Percentiles rank a stretch among this genome's conserved stretches.
These are phyloP conservation scores for Discostella pseudostelligera DNA, from an alignment of 108 stramenopile genomes.

Conservation along the genomic window DNA sequence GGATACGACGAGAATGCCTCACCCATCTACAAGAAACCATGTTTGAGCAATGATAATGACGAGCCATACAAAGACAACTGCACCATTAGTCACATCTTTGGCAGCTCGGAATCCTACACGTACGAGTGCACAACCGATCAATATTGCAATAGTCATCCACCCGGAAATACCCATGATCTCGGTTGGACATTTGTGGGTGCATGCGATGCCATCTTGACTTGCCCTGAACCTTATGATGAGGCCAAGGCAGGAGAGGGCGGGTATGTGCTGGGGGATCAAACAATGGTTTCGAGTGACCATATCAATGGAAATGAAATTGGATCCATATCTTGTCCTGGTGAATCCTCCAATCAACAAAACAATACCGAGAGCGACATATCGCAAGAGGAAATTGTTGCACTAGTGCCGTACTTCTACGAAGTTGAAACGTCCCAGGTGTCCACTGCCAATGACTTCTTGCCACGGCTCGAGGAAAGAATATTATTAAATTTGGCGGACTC, in stretches of 20 bases:
- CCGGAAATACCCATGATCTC: conserved; percentile 4
- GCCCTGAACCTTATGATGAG: conserved; percentile 1
- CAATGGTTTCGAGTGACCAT: conserved; percentile 1
- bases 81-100: neutral
- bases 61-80: neutral
- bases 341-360: neutral
- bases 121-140: conserved; percentile 2
- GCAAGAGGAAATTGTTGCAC: neutral
- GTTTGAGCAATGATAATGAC: neutral
- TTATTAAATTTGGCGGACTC: conserved; percentile 18
- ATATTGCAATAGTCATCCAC: conserved; percentile 9
- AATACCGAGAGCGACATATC: too few relatives aligned
- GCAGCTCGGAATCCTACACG: neutral
- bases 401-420: conserved; percentile 31
- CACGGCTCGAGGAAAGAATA: conserved; percentile 23
- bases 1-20: conserved; percentile 1
- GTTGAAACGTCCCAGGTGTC: conserved; percentile 31
- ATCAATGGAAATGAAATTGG: neutral
- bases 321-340: conserved; percentile 18
- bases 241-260: neutral
- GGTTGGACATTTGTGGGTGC: conserved; percentile 5
- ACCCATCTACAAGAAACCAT: neutral
- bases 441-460: conserved; percentile 14
- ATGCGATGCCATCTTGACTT: neutral
- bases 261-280: neutral